Percentiles rank a stretch among this genome's conserved stretches.
Evolutionary conservation across 208 protist genomes (phyloP).

Genomic region (Balamuthia mandrillaris): DNA sequence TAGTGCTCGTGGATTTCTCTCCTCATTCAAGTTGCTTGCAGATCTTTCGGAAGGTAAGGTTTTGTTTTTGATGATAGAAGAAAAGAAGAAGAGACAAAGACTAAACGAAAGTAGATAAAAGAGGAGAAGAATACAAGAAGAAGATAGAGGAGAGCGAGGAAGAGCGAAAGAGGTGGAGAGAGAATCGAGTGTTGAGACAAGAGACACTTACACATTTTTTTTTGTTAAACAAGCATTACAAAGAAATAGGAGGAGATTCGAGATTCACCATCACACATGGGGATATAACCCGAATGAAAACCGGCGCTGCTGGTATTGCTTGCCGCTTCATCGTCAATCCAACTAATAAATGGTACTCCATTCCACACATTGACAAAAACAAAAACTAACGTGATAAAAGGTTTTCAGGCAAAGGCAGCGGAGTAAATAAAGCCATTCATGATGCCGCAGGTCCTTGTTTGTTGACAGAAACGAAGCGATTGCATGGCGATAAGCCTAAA

Average conservation of each 20-base stretch:
- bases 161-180: too few species aligned
- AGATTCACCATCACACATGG: neutral
- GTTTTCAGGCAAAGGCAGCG: neutral
- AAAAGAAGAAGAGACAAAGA: too few species aligned
- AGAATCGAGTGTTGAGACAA: too few species aligned
- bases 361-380: neutral
- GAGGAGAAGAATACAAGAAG: too few species aligned
- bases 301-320: neutral
- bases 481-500: neutral
- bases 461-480: neutral
- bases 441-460: neutral
- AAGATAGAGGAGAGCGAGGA: too few species aligned
- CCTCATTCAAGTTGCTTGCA: too few species aligned
- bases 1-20: too few species aligned
- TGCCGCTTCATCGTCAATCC: constrained; percentile 17
- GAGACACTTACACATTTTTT: too few species aligned
- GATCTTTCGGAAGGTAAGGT: too few species aligned
- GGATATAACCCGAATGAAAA: neutral
- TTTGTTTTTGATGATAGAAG: too few species aligned
- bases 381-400: neutral
- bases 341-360: neutral
- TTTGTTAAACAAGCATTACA: too few species aligned
- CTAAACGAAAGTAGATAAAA: too few species aligned
- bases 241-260: neutral
- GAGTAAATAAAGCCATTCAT: constrained; percentile 7